These are phyloP conservation scores for Entomortierella chlamydospora DNA, from an alignment of 192 early-diverging fungal genomes.

Conservation along the genomic window DNA sequence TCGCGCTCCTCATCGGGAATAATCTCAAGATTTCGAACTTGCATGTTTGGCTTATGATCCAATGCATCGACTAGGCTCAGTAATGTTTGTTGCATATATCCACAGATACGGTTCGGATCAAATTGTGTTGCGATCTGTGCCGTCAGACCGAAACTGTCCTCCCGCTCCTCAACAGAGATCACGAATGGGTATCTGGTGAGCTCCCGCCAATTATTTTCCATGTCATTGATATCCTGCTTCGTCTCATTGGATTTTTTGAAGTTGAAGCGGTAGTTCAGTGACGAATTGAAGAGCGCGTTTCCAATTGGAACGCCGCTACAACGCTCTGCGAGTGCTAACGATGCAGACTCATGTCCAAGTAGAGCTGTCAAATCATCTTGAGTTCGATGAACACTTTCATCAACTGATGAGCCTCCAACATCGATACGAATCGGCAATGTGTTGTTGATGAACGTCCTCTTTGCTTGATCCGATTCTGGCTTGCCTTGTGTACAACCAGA, in stretches of 20 bases:
- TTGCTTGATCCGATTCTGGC: too few relatives aligned
- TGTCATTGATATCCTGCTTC: not conserved
- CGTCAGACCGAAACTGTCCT: slow-evolving; percentile 5
- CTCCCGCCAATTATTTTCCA: not conserved
- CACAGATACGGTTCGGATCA: not conserved
- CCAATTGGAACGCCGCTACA: slow-evolving; percentile 10
- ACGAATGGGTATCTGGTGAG: slow-evolving; percentile 14
- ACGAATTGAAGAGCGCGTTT: slow-evolving; percentile 2
- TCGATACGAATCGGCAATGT: too few relatives aligned
- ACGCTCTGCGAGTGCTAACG: slow-evolving; percentile 5
- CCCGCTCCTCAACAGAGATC: slow-evolving; percentile 6
- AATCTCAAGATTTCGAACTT: not conserved
- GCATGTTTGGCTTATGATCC: not conserved
- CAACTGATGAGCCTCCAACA: too few relatives aligned
- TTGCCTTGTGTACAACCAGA: too few relatives aligned
- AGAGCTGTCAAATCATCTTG: not conserved
- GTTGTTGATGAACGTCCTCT: not conserved
- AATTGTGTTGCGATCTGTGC: not conserved
- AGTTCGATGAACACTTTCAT: not conserved
- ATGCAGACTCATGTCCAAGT: slow-evolving; percentile 4
- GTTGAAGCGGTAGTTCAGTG: slow-evolving; percentile 10
- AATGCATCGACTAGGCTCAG: not conserved
- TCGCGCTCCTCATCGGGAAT: slow-evolving; percentile 6
- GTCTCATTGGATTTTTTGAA: too few relatives aligned
- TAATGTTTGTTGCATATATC: slow-evolving; percentile 7